Conservation (phyloP, 2,329 filamentous ascomycete genomes). For the Ceratocystis albifundus region DNA sequence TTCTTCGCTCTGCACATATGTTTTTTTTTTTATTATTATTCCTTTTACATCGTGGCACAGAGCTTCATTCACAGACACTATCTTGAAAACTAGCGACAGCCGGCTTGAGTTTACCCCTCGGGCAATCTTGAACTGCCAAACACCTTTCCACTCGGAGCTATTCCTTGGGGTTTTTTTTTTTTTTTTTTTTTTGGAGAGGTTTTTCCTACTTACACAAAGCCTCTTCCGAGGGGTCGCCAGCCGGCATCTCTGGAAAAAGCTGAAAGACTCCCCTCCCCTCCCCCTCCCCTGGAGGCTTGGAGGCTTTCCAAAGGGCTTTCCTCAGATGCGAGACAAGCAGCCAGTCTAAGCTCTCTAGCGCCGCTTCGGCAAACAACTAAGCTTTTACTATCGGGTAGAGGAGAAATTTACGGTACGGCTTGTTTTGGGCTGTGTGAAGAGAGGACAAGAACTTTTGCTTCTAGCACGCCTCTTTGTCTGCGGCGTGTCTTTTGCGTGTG, state of each 20-base stretch:
- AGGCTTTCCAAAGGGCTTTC: too few relatives aligned
- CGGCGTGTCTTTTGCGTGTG: too few relatives aligned
- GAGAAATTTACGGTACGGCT: background rate
- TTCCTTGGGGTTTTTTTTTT: background rate
- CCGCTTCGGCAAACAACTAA: background rate
- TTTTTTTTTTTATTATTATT: background rate
- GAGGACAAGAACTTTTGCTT: background rate
- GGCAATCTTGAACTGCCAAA: background rate
- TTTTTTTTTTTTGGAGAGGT: background rate
- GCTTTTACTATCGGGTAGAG: background rate
- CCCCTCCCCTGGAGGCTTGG: background rate
- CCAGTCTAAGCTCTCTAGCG: background rate
- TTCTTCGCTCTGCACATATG: too few relatives aligned
- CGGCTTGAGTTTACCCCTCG: too few relatives aligned
- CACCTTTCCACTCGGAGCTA: background rate
- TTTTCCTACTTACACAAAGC: background rate
- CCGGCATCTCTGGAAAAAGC: background rate
- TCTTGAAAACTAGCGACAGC: too few relatives aligned
- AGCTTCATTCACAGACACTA: too few relatives aligned
- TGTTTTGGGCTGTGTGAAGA: slow-evolving; percentile 5
- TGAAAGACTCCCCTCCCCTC: background rate
- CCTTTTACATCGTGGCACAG: background rate
- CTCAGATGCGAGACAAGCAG: slow-evolving; percentile 7
- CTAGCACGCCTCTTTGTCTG: background rate
- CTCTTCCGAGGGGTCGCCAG: background rate